Percentiles rank a stretch among this genome's conserved stretches.
These are phyloP conservation scores for Pseudofabraea citricarpa DNA, from an alignment of 2,329 filamentous ascomycete species.

Conservation along the genomic window DNA sequence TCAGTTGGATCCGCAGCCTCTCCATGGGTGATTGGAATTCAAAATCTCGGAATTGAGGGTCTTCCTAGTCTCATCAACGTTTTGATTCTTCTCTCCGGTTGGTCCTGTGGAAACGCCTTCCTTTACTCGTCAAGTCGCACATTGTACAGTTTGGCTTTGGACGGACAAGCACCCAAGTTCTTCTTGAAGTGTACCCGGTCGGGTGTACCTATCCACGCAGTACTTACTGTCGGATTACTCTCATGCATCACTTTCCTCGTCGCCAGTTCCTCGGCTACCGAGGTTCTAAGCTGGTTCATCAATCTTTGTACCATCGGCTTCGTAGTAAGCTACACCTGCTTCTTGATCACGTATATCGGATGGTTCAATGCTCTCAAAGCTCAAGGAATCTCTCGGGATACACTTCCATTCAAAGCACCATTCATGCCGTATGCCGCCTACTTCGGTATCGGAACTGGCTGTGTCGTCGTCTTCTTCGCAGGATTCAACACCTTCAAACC, in stretches of 20 bases:
- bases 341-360: constrained; percentile 40
- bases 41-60: constrained; percentile 39
- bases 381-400: constrained; percentile 40
- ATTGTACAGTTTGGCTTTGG: constrained; percentile 43
- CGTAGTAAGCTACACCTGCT: constrained; percentile 40
- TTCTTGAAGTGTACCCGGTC: constrained; percentile 42
- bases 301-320: constrained; percentile 45
- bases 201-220: constrained; percentile 42
- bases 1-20: constrained; percentile 43
- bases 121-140: constrained; percentile 44
- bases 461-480: constrained; percentile 47
- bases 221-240: constrained; percentile 35
- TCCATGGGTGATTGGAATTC: constrained; percentile 41
- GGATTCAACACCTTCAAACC: constrained; percentile 52
- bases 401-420: constrained; percentile 45
- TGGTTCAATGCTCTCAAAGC: constrained; percentile 48
- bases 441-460: constrained; percentile 42
- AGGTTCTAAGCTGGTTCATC: constrained; percentile 49
- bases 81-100: constrained; percentile 45
- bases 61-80: constrained; percentile 47
- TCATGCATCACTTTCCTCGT: constrained; percentile 40
- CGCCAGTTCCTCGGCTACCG: constrained; percentile 33
- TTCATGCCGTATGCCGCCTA: constrained; percentile 48
- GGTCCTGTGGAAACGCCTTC: constrained; percentile 49
- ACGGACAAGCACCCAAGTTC: constrained; percentile 42